Percentiles rank a stretch among this genome's conserved stretches.
phyloP scores from a whole-genome alignment of 805 yeast genomes.

The Danielia oregonensis region DNA sequence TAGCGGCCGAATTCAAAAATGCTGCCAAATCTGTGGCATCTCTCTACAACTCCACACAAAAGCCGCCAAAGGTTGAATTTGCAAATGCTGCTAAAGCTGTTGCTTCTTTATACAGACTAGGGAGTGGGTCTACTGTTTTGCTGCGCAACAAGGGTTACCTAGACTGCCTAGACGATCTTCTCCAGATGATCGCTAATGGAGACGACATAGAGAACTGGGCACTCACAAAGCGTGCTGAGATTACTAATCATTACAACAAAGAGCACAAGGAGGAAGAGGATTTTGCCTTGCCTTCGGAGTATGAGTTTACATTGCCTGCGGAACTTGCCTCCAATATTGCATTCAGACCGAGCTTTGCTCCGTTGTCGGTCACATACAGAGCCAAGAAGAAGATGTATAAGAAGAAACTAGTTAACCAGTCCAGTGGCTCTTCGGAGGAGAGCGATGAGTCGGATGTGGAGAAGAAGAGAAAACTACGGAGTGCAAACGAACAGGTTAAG shows the following conservation, averaged over 20 bases:
- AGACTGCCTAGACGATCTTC: slow-evolving; percentile 56
- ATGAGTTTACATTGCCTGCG: slow-evolving; percentile 28
- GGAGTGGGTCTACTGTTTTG: slow-evolving; percentile 49
- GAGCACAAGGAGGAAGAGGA: slow-evolving; percentile 3
- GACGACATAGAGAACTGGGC: slow-evolving; percentile 55
- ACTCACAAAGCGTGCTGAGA: slow-evolving; percentile 43
- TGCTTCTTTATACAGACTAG: slow-evolving; percentile 54
- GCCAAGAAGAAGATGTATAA: slow-evolving; percentile 5
- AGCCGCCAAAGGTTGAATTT: slow-evolving; percentile 22
- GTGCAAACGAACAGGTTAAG: slow-evolving; percentile 3
- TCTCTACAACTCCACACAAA: slow-evolving; percentile 24
- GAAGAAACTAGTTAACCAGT: slow-evolving; percentile 7
- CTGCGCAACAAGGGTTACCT: slow-evolving; percentile 56
- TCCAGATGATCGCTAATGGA: slow-evolving; percentile 34
- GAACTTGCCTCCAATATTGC: slow-evolving; percentile 25
- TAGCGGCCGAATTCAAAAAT: slow-evolving; percentile 59
- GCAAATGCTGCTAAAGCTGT: slow-evolving; percentile 42
- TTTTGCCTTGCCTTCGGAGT: slow-evolving; percentile 21
- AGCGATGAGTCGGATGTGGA: slow-evolving; percentile 14
- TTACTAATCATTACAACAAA: slow-evolving; percentile 17
- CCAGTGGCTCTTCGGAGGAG: slow-evolving; percentile 16
- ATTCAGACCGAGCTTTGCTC: slow-evolving; percentile 35
- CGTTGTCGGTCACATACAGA: slow-evolving; percentile 35
- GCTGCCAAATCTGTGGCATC: slow-evolving; percentile 71
- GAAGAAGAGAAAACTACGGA: slow-evolving; percentile 2